Conservation (phyloP, 805 yeast species). For the Vanderwaltozyma yarrowii region DNA sequence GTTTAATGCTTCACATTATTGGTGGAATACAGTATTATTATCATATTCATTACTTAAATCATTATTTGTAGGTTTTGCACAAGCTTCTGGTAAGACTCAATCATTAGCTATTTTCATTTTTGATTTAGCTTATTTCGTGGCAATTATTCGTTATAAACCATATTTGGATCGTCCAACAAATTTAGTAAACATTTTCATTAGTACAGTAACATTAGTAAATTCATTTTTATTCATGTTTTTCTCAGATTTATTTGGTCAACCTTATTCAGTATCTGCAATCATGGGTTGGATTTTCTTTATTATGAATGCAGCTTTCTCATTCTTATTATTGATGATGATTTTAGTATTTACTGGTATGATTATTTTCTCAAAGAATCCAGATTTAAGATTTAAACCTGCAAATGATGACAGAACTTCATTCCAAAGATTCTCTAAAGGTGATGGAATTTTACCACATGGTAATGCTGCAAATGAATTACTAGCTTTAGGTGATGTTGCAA, state of each 20-base stretch:
- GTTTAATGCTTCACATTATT: conserved; percentile 72
- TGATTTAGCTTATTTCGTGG: conserved; percentile 60
- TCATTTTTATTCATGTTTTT: conserved; percentile 81
- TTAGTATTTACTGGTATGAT: conserved; percentile 56
- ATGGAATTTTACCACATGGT: not conserved
- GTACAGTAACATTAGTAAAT: conserved; percentile 63
- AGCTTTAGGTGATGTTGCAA: conserved; percentile 2
- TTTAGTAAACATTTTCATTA: conserved; percentile 59
- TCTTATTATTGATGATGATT: conserved; percentile 60
- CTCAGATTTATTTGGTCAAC: conserved; percentile 74
- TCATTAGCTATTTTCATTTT: conserved; percentile 65
- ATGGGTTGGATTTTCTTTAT: conserved; percentile 91
- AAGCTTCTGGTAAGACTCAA: conserved; percentile 72
- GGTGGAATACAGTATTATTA: conserved; percentile 67
- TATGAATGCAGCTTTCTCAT: conserved; percentile 79
- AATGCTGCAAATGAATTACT: conserved; percentile 1
- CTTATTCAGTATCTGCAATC: conserved; percentile 64
- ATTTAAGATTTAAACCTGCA: conserved; percentile 79
- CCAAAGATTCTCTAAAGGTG: conserved; percentile 37
- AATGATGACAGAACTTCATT: conserved; percentile 88
- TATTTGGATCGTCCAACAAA: conserved; percentile 79
- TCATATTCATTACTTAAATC: conserved; percentile 56
- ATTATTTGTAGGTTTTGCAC: conserved; percentile 68
- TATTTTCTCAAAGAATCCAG: conserved; percentile 73
- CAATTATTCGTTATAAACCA: conserved; percentile 57